phyloP scores from a whole-genome alignment of 345 rosid genomes.

The Salix suchowensis region DNA sequence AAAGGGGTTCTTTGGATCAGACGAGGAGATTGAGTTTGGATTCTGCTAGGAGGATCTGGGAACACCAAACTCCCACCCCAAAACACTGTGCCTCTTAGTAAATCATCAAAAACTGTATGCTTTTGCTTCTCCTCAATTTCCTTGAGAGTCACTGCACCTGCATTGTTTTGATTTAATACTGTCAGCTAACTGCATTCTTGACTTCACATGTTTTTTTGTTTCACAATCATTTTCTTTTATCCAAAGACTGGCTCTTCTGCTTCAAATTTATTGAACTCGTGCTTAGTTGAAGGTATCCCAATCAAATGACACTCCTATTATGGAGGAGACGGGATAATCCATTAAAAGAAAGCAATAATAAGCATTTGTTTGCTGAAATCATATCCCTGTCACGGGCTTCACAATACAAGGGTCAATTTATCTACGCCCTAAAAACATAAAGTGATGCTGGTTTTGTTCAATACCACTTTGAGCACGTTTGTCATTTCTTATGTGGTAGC shows the following conservation, averaged over 20 bases:
- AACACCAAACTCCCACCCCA: slow-evolving; percentile 23
- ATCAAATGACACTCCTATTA: too few relatives aligned
- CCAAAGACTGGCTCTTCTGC: background rate
- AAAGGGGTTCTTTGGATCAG: slow-evolving; percentile 7
- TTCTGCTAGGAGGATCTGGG: slow-evolving; percentile 44
- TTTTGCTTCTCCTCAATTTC: background rate
- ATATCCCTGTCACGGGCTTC: background rate
- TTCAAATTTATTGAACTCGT: background rate
- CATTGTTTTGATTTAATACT: too few relatives aligned
- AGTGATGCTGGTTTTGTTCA: too few relatives aligned
- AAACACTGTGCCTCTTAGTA: slow-evolving; percentile 17
- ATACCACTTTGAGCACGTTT: too few relatives aligned
- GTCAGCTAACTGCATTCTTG: too few relatives aligned
- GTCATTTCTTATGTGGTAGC: too few relatives aligned
- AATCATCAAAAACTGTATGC: background rate
- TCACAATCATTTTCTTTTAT: too few relatives aligned
- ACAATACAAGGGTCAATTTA: background rate
- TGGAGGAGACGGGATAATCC: too few relatives aligned
- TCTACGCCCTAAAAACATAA: too few relatives aligned
- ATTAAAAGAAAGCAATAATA: too few relatives aligned
- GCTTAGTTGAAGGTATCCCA: background rate
- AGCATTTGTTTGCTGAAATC: background rate
- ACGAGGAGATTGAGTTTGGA: slow-evolving; percentile 46
- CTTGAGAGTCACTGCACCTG: too few relatives aligned
- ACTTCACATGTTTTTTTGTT: too few relatives aligned